Evolutionary conservation across 768 basidiomycete species (phyloP).

Genomic region (Mycena rebaudengoi): DNA sequence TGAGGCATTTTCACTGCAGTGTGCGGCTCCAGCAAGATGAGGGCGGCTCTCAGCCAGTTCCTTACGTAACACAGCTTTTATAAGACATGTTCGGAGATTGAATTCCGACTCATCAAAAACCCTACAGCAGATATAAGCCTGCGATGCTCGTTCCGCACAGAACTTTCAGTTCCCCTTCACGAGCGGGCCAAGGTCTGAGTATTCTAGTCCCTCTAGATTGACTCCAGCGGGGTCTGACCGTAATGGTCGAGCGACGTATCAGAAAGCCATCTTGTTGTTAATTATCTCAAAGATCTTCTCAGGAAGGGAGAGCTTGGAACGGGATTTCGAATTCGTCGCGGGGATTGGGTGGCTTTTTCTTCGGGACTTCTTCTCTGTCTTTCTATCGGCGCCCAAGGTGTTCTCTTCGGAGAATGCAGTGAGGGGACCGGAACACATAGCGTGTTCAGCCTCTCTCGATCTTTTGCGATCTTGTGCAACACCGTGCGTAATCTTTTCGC

Average conservation of each 20-base stretch:
- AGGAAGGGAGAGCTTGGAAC: conserved; percentile 44
- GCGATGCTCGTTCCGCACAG: conserved; percentile 73
- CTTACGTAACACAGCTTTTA: no score
- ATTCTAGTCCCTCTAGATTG: conserved; percentile 70
- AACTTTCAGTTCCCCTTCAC: conserved; percentile 50
- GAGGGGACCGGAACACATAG: conserved; percentile 17
- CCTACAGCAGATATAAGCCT: conserved; percentile 56
- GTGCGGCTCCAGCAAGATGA: no score
- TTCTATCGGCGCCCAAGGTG: conserved; percentile 27
- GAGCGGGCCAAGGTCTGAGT: conserved; percentile 89
- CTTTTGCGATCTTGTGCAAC: conserved; percentile 16
- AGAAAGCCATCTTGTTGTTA: conserved; percentile 58
- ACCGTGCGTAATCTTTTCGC: not conserved
- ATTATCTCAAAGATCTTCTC: conserved; percentile 53
- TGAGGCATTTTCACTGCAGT: no score
- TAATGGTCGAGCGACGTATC: conserved; percentile 72
- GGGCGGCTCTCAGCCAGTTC: no score
- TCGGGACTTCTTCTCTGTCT: conserved; percentile 21
- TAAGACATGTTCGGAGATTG: no score
- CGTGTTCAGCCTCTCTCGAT: conserved; percentile 14
- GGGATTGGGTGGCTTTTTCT: conserved; percentile 54
- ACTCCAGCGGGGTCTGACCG: conserved; percentile 68
- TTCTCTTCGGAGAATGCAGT: conserved; percentile 25
- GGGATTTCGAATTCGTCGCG: conserved; percentile 65
- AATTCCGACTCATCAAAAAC: no score